A percentile compares a stretch with the other conserved stretches of the same genome.
phyloP scores from a whole-genome alignment of 176 grass and related monocot genomes.

The Lolium perenne region DNA sequence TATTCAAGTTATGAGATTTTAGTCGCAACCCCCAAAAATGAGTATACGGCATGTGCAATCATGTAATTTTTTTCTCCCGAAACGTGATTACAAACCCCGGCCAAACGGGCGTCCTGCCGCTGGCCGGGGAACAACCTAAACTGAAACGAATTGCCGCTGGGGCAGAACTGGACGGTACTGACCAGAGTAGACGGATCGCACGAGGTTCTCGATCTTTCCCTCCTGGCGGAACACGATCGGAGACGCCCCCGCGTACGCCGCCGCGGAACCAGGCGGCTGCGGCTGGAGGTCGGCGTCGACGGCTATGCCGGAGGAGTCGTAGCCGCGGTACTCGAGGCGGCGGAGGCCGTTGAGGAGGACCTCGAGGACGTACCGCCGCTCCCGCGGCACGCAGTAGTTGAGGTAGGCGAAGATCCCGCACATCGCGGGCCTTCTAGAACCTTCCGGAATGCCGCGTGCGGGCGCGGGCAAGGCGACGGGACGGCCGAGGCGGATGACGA shows the following conservation, averaged over 20 bases:
- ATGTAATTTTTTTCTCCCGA: neutral
- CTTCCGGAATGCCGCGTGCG: too few relatives aligned
- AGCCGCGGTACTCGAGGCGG: constrained; percentile 82
- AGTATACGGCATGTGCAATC: neutral
- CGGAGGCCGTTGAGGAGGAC: constrained; percentile 81
- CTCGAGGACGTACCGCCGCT: constrained; percentile 75
- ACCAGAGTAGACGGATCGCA: constrained; percentile 90
- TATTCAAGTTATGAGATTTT: neutral
- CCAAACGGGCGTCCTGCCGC: constrained; percentile 10
- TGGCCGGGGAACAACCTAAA: neutral
- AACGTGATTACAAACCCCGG: neutral
- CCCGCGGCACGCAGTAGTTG: constrained; percentile 67
- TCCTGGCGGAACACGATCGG: constrained; percentile 90
- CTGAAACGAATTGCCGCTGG: neutral
- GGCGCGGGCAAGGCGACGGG: neutral
- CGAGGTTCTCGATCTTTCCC: constrained; percentile 96
- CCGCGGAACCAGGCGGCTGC: neutral
- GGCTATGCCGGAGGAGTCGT: constrained; percentile 69
- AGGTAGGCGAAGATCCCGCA: constrained; percentile 69
- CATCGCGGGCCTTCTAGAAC: constrained; percentile 14
- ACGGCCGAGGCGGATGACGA: too few relatives aligned
- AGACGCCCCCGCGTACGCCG: constrained; percentile 39
- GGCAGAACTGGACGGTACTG: constrained; percentile 12
- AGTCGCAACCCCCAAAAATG: constrained; percentile 3
- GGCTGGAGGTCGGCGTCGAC: constrained; percentile 45